A percentile compares a stretch with the other conserved stretches of the same genome.
Evolutionary conservation across 1,139 yeast genomes (phyloP).

Genomic region (Starmera stellimalicola): DNA sequence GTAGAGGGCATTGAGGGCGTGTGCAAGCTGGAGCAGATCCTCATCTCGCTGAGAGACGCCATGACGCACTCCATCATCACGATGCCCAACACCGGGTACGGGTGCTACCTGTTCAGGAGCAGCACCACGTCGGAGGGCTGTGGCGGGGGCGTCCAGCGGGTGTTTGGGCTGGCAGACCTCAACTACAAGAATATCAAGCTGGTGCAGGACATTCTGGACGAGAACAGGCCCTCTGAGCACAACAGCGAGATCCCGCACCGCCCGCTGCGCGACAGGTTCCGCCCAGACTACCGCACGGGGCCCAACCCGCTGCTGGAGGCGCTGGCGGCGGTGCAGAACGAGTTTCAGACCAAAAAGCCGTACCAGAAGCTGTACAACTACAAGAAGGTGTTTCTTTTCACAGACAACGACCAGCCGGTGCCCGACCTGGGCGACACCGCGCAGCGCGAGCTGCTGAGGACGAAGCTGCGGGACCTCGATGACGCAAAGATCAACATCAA

Average conservation of each 20-base stretch:
- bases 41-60: conserved; percentile 43
- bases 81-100: conserved; percentile 55
- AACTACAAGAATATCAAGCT: conserved; percentile 30
- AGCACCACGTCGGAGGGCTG: conserved; percentile 14
- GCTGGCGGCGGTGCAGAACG: conserved; percentile 27
- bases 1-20: conserved; percentile 26
- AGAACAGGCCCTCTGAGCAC: conserved; percentile 8
- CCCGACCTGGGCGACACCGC: conserved; percentile 23
- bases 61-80: conserved; percentile 51
- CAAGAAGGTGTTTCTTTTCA: conserved; percentile 42
- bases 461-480: conserved; percentile 51
- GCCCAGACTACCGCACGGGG: conserved; percentile 14
- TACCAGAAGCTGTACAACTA: conserved; percentile 28
- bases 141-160: conserved; percentile 24
- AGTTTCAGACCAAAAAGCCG: conserved; percentile 23
- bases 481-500: conserved; percentile 41
- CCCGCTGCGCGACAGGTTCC: conserved; percentile 13
- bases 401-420: conserved; percentile 49
- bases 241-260: conserved; percentile 11
- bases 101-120: conserved; percentile 53
- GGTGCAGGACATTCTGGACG: conserved; percentile 28
- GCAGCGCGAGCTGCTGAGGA: conserved; percentile 37
- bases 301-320: conserved; percentile 22
- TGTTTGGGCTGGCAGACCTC: conserved; percentile 30
- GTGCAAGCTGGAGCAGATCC: conserved; percentile 40